Base-by-base conservation (phyloP, 352 stramenopile species). In the Phytophthora sp. region DNA sequence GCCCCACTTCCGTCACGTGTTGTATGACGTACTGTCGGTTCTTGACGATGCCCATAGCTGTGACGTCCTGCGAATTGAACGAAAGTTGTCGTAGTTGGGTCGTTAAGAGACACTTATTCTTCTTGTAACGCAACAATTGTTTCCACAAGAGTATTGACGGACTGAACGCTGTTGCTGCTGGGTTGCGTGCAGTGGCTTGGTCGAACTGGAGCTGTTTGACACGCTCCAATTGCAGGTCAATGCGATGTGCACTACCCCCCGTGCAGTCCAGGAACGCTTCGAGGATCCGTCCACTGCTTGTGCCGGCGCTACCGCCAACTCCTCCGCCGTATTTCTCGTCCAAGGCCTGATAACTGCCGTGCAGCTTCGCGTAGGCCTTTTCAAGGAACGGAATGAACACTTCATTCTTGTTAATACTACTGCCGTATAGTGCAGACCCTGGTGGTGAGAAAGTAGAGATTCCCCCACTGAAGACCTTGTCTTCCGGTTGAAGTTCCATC, bases 291-390 rank as follows among this genome's bases (percentile, higher is more conserved):
- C 80, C 72, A 55, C 84, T 89, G 13, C 77, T 80, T 21, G 59
- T 76, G 0, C 74, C 76, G 4, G 70, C 61, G 41, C 56, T 76
- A 15, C 69, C 76, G 35, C 76, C 72, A 3, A 64, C 63, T 27
- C 66, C 72, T 4, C 71, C 77, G 13, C 76, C 72, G 20, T 66
- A 56, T 16, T 74, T 69, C 30, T 85, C 79, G 12, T 84, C 67
- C 7, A 91, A 60, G 20, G 58, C 41, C 33, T 91, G 79, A 55
- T 90, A 89, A 18, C 72, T 93, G 4, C 90, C 90, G 30, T 96
- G 89, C 12, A 97, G 70, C 71, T 97, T 97, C 12, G 90, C 90
- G 51, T 93, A 97, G 27, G 90, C 89, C 57, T 98, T 98, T 63
- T 97, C 91, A 7, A 98, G 57, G 7, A 97, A 71, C 21, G 83